Conservation (phyloP, 495 filamentous ascomycete genomes). For the Aspergillus hancockii region DNA sequence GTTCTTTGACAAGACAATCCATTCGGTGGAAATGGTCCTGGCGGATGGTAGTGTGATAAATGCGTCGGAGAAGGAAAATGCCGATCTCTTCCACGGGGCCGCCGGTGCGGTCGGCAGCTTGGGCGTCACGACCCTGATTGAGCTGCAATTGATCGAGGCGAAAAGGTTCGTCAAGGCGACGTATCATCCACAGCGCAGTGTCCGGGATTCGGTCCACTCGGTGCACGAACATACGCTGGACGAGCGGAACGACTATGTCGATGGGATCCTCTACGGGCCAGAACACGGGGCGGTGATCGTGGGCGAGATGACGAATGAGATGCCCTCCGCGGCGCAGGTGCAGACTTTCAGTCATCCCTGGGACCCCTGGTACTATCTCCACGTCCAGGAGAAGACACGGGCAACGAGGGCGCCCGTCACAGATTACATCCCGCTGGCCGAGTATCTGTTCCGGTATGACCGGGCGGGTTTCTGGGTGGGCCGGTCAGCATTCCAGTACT, state of each 20-base stretch:
- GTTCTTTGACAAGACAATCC: conserved; percentile 47
- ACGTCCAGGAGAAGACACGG: conserved; percentile 29
- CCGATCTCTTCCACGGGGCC: conserved; percentile 49
- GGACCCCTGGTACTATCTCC: conserved; percentile 57
- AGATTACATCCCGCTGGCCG: conserved; percentile 49
- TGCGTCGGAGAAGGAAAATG: conserved; percentile 29
- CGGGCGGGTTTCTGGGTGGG: conserved; percentile 56
- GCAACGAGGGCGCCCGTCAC: background rate
- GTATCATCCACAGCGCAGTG: conserved; percentile 33
- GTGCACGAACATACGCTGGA: conserved; percentile 14
- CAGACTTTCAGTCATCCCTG: conserved; percentile 41
- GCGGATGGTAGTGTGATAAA: conserved; percentile 45
- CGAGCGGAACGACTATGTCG: conserved; percentile 46
- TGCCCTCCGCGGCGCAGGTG: conserved; percentile 3
- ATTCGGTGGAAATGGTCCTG: conserved; percentile 47
- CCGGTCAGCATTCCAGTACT: conserved; percentile 46
- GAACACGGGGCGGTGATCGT: conserved; percentile 38
- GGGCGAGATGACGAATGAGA: conserved; percentile 36
- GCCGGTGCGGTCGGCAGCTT: conserved; percentile 46
- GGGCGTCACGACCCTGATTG: conserved; percentile 47
- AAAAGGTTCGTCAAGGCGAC: conserved; percentile 43
- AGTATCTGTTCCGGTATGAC: conserved; percentile 60
- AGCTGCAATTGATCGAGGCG: conserved; percentile 44
- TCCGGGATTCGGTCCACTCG: background rate
- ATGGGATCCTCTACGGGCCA: conserved; percentile 44